phyloP scores from a whole-genome alignment of 2,329 filamentous ascomycete genomes.

The Cladophialophora chaetospira region DNA sequence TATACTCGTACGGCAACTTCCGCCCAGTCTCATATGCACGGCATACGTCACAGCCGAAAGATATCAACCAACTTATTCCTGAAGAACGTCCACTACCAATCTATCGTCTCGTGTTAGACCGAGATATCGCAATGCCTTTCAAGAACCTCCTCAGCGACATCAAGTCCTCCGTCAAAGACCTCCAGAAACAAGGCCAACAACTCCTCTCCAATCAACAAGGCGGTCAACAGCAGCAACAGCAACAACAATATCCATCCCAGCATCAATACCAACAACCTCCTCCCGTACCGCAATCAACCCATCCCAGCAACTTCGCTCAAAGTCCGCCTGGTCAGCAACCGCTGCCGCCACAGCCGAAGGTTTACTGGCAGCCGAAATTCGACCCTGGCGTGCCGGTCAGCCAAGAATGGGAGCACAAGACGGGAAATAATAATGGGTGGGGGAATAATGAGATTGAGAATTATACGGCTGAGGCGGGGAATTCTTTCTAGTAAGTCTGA shows the following conservation, averaged over 20 bases:
- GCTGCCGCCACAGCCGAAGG: conserved; percentile 7
- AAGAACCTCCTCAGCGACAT: conserved; percentile 22
- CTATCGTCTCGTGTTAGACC: too few species aligned
- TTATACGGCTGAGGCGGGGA: conserved; percentile 27
- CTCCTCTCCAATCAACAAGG: conserved; percentile 7
- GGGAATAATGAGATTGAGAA: conserved; percentile 33
- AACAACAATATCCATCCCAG: not conserved
- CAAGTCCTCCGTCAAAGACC: conserved; percentile 25
- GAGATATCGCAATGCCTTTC: too few species aligned
- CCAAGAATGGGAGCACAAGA: conserved; percentile 31
- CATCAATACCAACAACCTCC: conserved; percentile 12
- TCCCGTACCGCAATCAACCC: conserved; percentile 22
- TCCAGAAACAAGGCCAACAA: conserved; percentile 26
- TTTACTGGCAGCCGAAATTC: conserved; percentile 32
- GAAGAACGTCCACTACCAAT: too few species aligned
- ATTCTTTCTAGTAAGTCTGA: conserved; percentile 30
- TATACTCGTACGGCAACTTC: too few species aligned
- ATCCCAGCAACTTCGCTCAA: conserved; percentile 11
- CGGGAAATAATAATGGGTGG: conserved; percentile 34
- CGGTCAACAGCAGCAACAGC: conserved; percentile 6
- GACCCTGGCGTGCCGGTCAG: conserved; percentile 24
- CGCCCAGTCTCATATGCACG: too few species aligned
- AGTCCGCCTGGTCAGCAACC: not conserved
- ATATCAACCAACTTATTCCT: not conserved
- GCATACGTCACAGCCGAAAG: not conserved